A percentile compares a stretch with the other conserved stretches of the same genome.
These are phyloP conservation scores for Trichocladium antarcticum DNA, from an alignment of 495 filamentous ascomycete species.

Conservation along the genomic window DNA sequence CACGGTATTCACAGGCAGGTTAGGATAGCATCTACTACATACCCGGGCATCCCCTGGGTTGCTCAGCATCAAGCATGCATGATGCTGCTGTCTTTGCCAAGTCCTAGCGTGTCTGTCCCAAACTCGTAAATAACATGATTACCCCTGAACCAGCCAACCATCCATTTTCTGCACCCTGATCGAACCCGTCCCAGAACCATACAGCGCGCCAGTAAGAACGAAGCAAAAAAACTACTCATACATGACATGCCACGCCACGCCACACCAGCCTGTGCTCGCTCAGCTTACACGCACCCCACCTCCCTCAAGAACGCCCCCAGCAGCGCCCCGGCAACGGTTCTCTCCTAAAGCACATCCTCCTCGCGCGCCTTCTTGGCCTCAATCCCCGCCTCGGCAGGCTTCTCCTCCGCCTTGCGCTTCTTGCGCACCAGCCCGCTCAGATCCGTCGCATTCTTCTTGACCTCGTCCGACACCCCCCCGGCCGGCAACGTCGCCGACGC, in stretches of 20 bases:
- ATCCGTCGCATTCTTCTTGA: slow-evolving; percentile 70
- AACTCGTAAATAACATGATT: too few relatives aligned
- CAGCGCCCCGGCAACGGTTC: not conserved
- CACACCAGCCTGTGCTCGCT: too few relatives aligned
- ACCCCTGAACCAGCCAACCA: too few relatives aligned
- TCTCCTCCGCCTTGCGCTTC: slow-evolving; percentile 47
- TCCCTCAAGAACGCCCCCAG: not conserved
- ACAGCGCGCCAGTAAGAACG: not conserved
- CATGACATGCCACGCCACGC: slow-evolving; percentile 3
- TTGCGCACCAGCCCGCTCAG: slow-evolving; percentile 75
- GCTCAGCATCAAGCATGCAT: too few relatives aligned
- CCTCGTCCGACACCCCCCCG: slow-evolving; percentile 54
- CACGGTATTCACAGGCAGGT: too few relatives aligned
- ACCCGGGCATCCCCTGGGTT: too few relatives aligned
- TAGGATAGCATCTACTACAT: too few relatives aligned
- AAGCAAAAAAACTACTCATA: not conserved
- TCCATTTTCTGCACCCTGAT: too few relatives aligned
- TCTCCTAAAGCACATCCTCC: not conserved
- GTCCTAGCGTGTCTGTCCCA: too few relatives aligned
- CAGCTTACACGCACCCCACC: not conserved
- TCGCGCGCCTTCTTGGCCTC: slow-evolving; percentile 35
- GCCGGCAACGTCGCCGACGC: not conserved
- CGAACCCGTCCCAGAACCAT: not conserved
- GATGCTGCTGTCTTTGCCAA: too few relatives aligned
- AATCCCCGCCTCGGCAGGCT: slow-evolving; percentile 26